Evolutionary conservation across 768 basidiomycete species (phyloP).

Genomic region (Lentinula boryana): DNA sequence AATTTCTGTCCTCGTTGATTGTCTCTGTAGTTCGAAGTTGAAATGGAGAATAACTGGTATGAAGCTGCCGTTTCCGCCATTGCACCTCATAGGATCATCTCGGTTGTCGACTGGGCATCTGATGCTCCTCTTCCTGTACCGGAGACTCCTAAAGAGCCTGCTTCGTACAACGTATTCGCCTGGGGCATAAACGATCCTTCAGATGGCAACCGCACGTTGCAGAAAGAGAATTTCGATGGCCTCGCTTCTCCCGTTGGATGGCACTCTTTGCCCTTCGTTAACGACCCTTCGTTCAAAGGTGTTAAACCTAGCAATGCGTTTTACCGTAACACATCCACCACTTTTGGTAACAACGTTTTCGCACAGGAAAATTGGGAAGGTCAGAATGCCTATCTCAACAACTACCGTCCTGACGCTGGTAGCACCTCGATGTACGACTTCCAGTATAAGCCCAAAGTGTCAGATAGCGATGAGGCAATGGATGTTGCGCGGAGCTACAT

Average conservation of each 20-base stretch:
- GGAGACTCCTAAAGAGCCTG: conserved; percentile 20
- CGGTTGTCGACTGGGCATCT: conserved; percentile 93
- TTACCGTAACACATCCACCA: conserved; percentile 69
- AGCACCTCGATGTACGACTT: conserved; percentile 56
- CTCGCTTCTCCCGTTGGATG: conserved; percentile 87
- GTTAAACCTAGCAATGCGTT: conserved; percentile 22
- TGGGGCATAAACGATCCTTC: conserved; percentile 87
- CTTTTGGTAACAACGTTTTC: conserved; percentile 88
- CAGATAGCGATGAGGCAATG: conserved; percentile 49
- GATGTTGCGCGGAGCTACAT: conserved; percentile 78
- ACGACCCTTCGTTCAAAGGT: conserved; percentile 51
- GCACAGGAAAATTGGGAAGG: conserved; percentile 95
- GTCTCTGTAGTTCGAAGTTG: conserved; percentile 69
- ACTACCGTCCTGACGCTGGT: conserved; percentile 76
- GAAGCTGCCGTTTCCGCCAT: conserved; percentile 77
- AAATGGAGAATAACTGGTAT: conserved; percentile 96
- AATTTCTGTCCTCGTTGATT: neutral
- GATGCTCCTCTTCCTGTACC: conserved; percentile 52
- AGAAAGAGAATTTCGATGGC: conserved; percentile 66
- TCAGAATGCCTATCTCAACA: conserved; percentile 54
- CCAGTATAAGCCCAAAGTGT: conserved; percentile 63
- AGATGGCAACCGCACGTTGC: conserved; percentile 52
- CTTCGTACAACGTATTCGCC: conserved; percentile 67
- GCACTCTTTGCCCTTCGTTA: conserved; percentile 73
- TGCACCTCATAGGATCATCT: conserved; percentile 74